Base-by-base conservation (phyloP, 1,139 yeast species). In the Zygotorulaspora mrakii region DNA sequence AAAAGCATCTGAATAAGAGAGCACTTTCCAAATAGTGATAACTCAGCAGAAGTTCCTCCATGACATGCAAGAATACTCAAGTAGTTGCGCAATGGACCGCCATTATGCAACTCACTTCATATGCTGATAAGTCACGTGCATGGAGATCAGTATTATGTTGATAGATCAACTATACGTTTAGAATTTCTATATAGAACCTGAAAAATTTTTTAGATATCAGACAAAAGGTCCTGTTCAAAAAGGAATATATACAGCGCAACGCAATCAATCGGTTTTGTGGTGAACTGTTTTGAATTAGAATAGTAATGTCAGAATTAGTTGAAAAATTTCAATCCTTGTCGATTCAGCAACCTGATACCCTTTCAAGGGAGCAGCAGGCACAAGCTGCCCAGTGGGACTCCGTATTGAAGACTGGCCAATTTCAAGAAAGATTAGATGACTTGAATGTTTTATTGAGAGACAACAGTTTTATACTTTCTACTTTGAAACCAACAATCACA, bases 321-420 rank as follows among this genome's bases (percentile, higher is more conserved):
- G 53, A 65, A 23, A 62, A 67, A 34, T 73, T 76, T 53, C 54
- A 67, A 46, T 62, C 66, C 39, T 57, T 74, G 30, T 61, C 72
- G 22, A 59, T 75, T 37, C 59, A 66, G 23, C 57, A 67, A 39
- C 41, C 52, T 12, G 38, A 55, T 24, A 42, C 55, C 27, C 53
- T 66, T 31, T 49, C 64, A 20, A 55, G 56, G 21, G 72, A 68
- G 51, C 79, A 77, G 67, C 70, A 73, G 53, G 96, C 96, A n/a
- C 73, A 82, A 52, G 73, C 77, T 49, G 74, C 86, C 30, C 96
- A 89, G 68, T 86, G 91, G 82, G 72, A 73, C 47, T 80, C 94
- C 8, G 73, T 87, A 44, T 72, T 89, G 17, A 65, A 67, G 47
- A 56, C 54, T 33, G 64, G 64, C 30, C 73, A 85, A 58, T 67